phyloP scores from a whole-genome alignment of 1,284 basidiomycete species.

The Heterobasidion annosum region DNA sequence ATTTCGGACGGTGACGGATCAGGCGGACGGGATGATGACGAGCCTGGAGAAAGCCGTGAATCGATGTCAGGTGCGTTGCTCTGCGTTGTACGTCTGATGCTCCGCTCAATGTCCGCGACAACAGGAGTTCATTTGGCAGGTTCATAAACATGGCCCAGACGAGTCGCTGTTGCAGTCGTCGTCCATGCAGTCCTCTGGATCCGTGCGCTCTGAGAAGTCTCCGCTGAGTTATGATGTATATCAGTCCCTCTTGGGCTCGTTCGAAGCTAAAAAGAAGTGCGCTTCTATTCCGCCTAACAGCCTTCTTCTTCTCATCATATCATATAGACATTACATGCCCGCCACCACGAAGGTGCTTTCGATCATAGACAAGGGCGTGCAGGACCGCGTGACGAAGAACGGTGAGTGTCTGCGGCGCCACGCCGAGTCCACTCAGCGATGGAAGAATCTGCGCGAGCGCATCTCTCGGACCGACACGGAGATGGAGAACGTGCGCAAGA shows the following conservation, averaged over 20 bases:
- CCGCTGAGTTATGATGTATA: conserved; percentile 52
- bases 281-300: conserved; percentile 13
- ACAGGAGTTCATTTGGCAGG: conserved; percentile 80
- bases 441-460: conserved; percentile 70
- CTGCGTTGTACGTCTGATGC: not conserved
- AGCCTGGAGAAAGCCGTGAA: conserved; percentile 87
- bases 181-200: conserved; percentile 37
- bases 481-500: conserved; percentile 64
- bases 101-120: not conserved
- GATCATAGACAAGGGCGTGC: conserved; percentile 88
- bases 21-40: conserved; percentile 95
- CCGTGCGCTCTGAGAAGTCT: conserved; percentile 41
- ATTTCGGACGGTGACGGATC: conserved; percentile 87
- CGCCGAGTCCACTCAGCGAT: conserved; percentile 77
- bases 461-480: conserved; percentile 74
- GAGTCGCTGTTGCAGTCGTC: conserved; percentile 32
- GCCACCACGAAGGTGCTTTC: conserved; percentile 89
- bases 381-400: conserved; percentile 87
- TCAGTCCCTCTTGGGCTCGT: conserved; percentile 59
- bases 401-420: conserved; percentile 86
- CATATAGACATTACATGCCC: conserved; percentile 76
- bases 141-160: conserved; percentile 47
- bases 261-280: conserved; percentile 80
- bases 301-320: conserved; percentile 3
- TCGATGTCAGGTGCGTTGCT: conserved; percentile 61